A percentile compares a stretch with the other conserved stretches of the same genome.
These are phyloP conservation scores for Venturia aucupariae DNA, from an alignment of 2,329 filamentous ascomycete genomes.

Conservation along the genomic window DNA sequence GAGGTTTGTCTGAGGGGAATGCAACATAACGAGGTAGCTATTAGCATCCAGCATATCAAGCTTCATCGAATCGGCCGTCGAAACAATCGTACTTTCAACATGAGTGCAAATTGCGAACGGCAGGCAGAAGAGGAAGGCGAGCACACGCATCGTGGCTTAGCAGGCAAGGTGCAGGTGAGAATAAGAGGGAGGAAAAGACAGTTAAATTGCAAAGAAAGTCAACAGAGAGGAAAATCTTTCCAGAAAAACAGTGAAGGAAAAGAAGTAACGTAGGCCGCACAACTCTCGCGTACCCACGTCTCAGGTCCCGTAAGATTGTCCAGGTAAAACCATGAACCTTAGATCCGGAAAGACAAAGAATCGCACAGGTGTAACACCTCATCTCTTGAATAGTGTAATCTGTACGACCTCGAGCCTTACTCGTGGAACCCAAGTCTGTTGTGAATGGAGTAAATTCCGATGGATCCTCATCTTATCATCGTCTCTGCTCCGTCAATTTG, in stretches of 20 bases:
- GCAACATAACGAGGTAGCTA: background rate
- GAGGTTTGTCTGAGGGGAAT: background rate
- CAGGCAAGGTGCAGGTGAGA: too few relatives aligned
- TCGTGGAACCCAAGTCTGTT: background rate
- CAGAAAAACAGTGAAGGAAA: too few relatives aligned
- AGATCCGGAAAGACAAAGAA: background rate
- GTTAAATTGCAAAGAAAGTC: background rate
- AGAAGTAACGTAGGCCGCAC: background rate
- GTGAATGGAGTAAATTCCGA: background rate
- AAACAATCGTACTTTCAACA: background rate
- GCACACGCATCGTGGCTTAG: background rate
- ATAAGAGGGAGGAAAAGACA: background rate
- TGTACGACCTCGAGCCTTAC: background rate
- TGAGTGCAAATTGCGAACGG: background rate
- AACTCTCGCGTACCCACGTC: background rate
- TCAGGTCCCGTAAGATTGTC: background rate
- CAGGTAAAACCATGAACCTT: background rate
- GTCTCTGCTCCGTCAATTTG: too few relatives aligned
- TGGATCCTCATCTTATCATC: too few relatives aligned
- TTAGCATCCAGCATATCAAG: background rate
- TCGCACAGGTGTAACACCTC: background rate
- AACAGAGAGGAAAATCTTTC: background rate
- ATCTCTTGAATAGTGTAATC: background rate
- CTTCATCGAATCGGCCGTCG: background rate
- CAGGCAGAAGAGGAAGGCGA: background rate